Conservation (phyloP, 805 yeast genomes). For the Komagataella pseudopastoris region DNA sequence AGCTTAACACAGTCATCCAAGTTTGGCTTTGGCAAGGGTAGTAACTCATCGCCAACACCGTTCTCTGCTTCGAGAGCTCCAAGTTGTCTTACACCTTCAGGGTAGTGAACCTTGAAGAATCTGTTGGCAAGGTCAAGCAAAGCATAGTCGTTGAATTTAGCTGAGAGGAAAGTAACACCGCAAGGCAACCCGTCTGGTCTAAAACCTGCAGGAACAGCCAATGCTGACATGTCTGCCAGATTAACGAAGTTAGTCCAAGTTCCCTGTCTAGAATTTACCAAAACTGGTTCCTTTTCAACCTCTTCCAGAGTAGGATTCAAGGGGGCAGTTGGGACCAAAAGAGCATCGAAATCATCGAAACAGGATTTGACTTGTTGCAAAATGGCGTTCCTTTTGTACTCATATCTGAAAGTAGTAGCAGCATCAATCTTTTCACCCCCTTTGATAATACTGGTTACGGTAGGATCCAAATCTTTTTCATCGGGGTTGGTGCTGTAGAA, state of each 20-base stretch:
- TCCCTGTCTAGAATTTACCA: constrained; percentile 83
- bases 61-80: constrained; percentile 26
- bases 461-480: constrained; percentile 62
- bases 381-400: constrained; percentile 76
- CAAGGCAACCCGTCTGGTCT: constrained; percentile 78
- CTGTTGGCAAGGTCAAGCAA: constrained; percentile 70
- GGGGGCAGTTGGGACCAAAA: constrained; percentile 91
- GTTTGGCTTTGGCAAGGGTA: constrained; percentile 27
- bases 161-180: constrained; percentile 78
- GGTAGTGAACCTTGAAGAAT: constrained; percentile 37
- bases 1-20: constrained; percentile 37
- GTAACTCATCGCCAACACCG: constrained; percentile 29
- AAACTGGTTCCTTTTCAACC: constrained; percentile 64
- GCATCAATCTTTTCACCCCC: constrained; percentile 74
- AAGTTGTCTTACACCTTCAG: constrained; percentile 33
- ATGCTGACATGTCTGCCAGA: constrained; percentile 83
- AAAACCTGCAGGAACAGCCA: constrained; percentile 88
- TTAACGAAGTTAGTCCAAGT: constrained; percentile 98
- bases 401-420: constrained; percentile 71
- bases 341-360: constrained; percentile 52
- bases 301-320: constrained; percentile 73
- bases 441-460: constrained; percentile 61
- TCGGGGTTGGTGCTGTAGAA: constrained; percentile 65
- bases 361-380: constrained; percentile 46
- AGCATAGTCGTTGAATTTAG: constrained; percentile 80